phyloP scores from a whole-genome alignment of 192 early-diverging fungal species.

The Gaertneriomyces sp. region DNA sequence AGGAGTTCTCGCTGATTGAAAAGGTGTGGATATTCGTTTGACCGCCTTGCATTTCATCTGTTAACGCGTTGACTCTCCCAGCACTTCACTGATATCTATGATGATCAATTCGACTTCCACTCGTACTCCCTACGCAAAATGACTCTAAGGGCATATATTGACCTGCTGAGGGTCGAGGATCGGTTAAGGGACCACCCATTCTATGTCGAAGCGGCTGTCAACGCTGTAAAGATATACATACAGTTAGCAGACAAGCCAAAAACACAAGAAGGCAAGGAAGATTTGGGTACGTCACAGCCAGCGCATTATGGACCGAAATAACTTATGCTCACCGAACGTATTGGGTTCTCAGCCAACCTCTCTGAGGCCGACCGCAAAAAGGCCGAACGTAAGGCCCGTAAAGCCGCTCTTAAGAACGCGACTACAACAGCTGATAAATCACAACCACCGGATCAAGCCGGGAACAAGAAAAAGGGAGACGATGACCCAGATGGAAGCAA shows the following conservation, averaged over 20 bases:
- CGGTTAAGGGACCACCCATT: constrained; percentile 64
- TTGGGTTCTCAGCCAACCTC: constrained; percentile 48
- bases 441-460: constrained; percentile 46
- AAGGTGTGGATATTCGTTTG: constrained; percentile 35
- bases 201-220: constrained; percentile 71
- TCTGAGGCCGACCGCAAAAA: constrained; percentile 75
- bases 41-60: no score
- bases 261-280: constrained; percentile 33
- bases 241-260: constrained; percentile 55
- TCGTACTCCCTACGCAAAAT: constrained; percentile 85
- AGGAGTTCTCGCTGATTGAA: constrained; percentile 80
- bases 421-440: constrained; percentile 38
- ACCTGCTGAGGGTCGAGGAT: constrained; percentile 78
- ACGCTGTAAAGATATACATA: constrained; percentile 64
- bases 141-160: constrained; percentile 81
- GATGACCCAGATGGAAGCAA: constrained; percentile 72
- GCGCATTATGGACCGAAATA: no score
- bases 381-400: constrained; percentile 69
- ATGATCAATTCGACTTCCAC: constrained; percentile 97
- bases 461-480: constrained; percentile 43
- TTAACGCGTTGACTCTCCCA: neutral
- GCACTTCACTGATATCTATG: constrained; percentile 78
- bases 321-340: neutral
- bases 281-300: constrained; percentile 12
- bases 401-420: constrained; percentile 61